Percentiles rank a stretch among this genome's conserved stretches.
phyloP scores from a whole-genome alignment of 2,329 filamentous ascomycete species.

The Trichoderma arundinaceum region DNA sequence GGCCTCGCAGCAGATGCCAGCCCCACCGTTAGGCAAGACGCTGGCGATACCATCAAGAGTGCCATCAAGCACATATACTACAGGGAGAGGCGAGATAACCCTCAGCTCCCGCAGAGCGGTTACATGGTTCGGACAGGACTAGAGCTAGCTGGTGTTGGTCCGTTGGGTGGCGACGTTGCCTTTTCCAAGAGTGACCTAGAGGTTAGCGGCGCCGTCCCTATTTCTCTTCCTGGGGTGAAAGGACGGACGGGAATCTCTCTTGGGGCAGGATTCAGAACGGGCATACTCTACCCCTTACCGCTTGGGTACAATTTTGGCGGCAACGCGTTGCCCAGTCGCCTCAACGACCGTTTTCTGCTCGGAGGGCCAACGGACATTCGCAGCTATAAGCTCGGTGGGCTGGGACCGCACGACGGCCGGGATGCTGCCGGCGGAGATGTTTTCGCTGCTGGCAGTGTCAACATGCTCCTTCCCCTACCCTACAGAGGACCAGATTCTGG shows the following conservation, averaged over 20 bases:
- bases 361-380: slow-evolving; percentile 94
- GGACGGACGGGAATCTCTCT: slow-evolving; percentile 80
- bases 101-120: slow-evolving; percentile 81
- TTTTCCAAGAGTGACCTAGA: slow-evolving; percentile 94
- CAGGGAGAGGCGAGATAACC: slow-evolving; percentile 80
- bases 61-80: slow-evolving; percentile 81
- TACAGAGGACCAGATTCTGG: slow-evolving; percentile 81
- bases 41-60: slow-evolving; percentile 90
- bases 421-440: slow-evolving; percentile 92
- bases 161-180: slow-evolving; percentile 85
- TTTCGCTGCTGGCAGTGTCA: slow-evolving; percentile 87
- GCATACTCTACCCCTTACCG: slow-evolving; percentile 81
- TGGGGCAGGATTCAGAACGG: slow-evolving; percentile 79
- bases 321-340: slow-evolving; percentile 69
- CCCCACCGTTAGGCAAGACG: slow-evolving; percentile 79
- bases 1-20: slow-evolving; percentile 76
- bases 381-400: slow-evolving; percentile 86
- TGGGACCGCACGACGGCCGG: slow-evolving; percentile 83
- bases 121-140: slow-evolving; percentile 78
- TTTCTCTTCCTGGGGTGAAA: slow-evolving; percentile 71
- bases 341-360: slow-evolving; percentile 95
- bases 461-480: slow-evolving; percentile 83
- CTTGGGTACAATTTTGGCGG: slow-evolving; percentile 60
- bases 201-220: slow-evolving; percentile 73
- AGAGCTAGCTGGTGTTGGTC: slow-evolving; percentile 87